Evolutionary conservation across 805 yeast genomes (phyloP).

Genomic region (Spathaspora sp.): DNA sequence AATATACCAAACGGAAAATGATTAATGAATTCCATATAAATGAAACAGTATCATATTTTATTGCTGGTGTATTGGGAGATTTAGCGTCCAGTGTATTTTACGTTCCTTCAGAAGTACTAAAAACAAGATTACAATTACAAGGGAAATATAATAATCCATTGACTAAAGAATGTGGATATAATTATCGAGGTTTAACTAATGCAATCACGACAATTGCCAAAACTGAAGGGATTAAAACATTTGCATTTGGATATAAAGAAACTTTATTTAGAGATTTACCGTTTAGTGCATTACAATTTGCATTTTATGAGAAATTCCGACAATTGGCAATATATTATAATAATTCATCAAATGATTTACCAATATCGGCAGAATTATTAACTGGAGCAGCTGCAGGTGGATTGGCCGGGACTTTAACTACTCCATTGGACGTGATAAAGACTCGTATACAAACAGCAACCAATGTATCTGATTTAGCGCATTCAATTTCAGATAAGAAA

Average conservation of each 20-base stretch:
- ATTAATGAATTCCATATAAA: constrained; percentile 61
- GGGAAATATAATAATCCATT: constrained; percentile 79
- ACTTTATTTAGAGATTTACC: constrained; percentile 91
- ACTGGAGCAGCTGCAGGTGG: constrained; percentile 98
- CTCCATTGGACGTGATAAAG: constrained; percentile 89
- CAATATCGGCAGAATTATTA: constrained; percentile 58
- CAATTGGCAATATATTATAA: constrained; percentile 48
- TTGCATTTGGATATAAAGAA: constrained; percentile 91
- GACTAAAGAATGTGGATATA: constrained; percentile 75
- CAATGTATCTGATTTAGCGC: constrained; percentile 8
- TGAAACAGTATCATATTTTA: constrained; percentile 75
- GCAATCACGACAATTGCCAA: constrained; percentile 64
- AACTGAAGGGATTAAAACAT: constrained; percentile 70
- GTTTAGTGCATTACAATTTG: constrained; percentile 92
- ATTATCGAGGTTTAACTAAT: constrained; percentile 69
- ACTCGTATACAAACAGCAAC: constrained; percentile 91
- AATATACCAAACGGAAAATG: constrained; percentile 67
- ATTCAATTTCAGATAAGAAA: not conserved
- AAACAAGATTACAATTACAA: constrained; percentile 90
- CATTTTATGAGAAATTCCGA: constrained; percentile 86
- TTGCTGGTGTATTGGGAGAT: constrained; percentile 93
- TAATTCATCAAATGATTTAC: constrained; percentile 37
- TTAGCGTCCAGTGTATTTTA: constrained; percentile 82
- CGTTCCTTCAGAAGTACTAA: constrained; percentile 93
- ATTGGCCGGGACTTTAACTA: constrained; percentile 80